Evolutionary conservation across 306 rosid genomes (phyloP), one percentile per base, ranked within the genome.

Genomic region (Castanopsis chinensis): DNA sequence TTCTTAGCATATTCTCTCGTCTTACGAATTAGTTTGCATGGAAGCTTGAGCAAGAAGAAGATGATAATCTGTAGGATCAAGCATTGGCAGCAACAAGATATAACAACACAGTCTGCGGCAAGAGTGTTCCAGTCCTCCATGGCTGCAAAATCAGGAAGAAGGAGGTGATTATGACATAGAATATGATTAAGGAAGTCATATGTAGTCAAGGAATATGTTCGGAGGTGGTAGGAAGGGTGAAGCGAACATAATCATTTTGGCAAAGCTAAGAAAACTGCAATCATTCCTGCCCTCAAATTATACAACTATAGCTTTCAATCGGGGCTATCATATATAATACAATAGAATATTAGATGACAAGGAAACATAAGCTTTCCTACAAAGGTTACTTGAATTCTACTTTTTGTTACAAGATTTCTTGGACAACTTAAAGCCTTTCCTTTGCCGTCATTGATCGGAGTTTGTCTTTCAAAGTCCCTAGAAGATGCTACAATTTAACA

Each of bases 61-160:
- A 94, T 61, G 70, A 90, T 28, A 77, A 91, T 81, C 69, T 94
- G 97, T 28, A 94, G 75, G 51, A 90, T 64, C 86, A 94, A 73
- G 93, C 97, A 91, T 55, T 94, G 97, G 85, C 98, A 91, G 89
- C 97, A 92, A 69, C 98, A 92, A 11, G 88, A 92, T 60, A 94
- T 72, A 49, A 91, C 97, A 11, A 92, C 83, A 73, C 97, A 94
- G 77, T 92, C 97, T 0, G 97, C 93, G 0, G 86, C 90, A 2
- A 92, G 83, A 71, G 72, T 70, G 83, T 88, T 89, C 58, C 53
- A 53, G 35, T 94, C 98, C 83, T 94, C 98, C 98, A 94, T 94
- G 72, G 51, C 65, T 45, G 71, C 37, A 76, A 76, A 78, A 35
- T 32, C 58, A 69, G 5, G 78, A 18, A 57, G 63, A 37, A 77